Evolutionary conservation across 208 protist genomes (phyloP).

Genomic region (Entamoeba moshkovskii): DNA sequence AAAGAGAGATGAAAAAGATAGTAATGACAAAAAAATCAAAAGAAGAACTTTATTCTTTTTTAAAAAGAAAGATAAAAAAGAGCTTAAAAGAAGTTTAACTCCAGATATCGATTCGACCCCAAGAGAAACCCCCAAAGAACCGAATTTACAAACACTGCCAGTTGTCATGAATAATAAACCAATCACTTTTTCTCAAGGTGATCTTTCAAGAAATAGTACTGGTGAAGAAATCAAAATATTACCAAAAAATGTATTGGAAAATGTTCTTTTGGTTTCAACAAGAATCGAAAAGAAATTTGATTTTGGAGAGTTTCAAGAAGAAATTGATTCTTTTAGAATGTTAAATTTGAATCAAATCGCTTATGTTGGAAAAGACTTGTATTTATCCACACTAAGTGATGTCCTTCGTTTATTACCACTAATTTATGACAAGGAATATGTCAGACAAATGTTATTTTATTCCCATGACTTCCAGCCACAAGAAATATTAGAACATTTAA

Average conservation of each 20-base stretch:
- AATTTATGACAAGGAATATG: not conserved
- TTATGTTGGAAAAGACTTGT: not conserved
- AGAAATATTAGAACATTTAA: not conserved
- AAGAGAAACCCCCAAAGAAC: no score
- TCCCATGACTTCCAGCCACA: not conserved
- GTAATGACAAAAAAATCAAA: no score
- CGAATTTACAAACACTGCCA: no score
- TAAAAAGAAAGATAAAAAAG: no score
- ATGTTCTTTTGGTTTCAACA: not conserved
- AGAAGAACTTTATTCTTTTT: no score
- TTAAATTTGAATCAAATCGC: not conserved
- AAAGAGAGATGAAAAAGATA: no score
- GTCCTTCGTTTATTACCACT: not conserved
- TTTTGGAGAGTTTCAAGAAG: not conserved
- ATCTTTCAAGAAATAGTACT: not conserved
- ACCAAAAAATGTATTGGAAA: not conserved
- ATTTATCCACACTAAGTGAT: not conserved
- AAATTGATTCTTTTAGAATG: not conserved
- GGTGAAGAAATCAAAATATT: not conserved
- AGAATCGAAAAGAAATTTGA: not conserved
- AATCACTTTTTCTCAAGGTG: no score
- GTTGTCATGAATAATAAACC: no score
- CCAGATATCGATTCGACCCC: no score
- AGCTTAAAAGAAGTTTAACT: no score
- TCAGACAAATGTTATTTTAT: not conserved